Evolutionary conservation across 495 filamentous ascomycete genomes (phyloP).

Genomic region (Pyrenula aspistea): DNA sequence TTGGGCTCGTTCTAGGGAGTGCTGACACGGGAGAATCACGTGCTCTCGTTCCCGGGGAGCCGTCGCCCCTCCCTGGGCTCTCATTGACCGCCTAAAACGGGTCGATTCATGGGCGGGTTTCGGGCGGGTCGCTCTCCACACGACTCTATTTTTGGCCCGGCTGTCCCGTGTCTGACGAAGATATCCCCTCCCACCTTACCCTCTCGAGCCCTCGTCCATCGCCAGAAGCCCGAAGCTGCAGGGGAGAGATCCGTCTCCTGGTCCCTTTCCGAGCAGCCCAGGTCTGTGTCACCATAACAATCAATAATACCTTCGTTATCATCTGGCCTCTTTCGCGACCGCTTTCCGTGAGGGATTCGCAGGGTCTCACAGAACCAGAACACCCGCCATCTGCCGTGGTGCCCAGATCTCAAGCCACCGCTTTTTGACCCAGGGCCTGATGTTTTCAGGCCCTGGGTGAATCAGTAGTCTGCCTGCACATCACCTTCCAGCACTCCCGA

Average conservation of each 20-base stretch:
- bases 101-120: neutral
- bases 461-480: neutral
- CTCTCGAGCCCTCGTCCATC: neutral
- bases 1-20: neutral
- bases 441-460: no score
- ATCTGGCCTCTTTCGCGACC: neutral
- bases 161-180: neutral
- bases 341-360: neutral
- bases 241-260: neutral
- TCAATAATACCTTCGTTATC: neutral
- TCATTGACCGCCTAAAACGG: neutral
- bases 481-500: neutral
- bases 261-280: neutral
- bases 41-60: neutral
- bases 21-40: neutral
- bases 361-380: no score
- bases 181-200: neutral
- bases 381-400: no score
- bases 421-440: no score
- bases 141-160: neutral
- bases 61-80: no score
- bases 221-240: no score
- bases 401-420: no score
- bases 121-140: neutral
- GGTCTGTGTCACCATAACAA: neutral